These are phyloP conservation scores for Dissophora globulifera DNA, from an alignment of 192 early-diverging fungal species.

Conservation along the genomic window DNA sequence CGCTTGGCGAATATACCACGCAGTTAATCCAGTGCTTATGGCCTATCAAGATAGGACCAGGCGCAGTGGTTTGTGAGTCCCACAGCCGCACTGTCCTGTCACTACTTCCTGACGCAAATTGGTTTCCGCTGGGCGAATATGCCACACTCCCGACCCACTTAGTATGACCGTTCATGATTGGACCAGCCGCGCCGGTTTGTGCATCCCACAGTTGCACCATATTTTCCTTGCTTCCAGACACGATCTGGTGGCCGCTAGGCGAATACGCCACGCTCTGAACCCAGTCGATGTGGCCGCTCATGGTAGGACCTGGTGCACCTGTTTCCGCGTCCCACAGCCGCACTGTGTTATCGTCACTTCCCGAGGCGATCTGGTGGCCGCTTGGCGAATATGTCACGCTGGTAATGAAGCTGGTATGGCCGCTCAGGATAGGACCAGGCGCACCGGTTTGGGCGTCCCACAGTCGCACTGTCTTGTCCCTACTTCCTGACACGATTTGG, in stretches of 20 bases:
- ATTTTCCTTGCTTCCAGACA: neutral
- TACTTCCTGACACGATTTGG: neutral
- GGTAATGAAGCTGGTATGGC: neutral
- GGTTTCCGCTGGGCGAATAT: too few species aligned
- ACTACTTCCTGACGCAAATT: too few species aligned
- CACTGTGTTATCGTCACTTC: neutral
- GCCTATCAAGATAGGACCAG: too few species aligned
- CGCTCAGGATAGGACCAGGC: neutral
- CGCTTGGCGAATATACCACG: too few species aligned
- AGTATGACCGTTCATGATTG: neutral
- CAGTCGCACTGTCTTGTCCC: neutral
- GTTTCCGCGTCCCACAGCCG: neutral
- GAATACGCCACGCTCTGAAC: neutral
- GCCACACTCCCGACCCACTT: neutral
- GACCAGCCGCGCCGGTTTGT: neutral
- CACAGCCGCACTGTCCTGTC: too few species aligned
- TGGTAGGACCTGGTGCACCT: neutral
- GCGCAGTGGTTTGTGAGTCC: too few species aligned
- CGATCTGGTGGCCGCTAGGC: neutral
- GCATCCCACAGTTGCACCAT: neutral
- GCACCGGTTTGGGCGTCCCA: neutral
- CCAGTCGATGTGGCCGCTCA: neutral
- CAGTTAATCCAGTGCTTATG: too few species aligned
- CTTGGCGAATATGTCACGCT: neutral
- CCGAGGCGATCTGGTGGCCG: neutral